phyloP scores from a whole-genome alignment of 1,139 yeast species.

The Saccharomycopsis hybrid region DNA sequence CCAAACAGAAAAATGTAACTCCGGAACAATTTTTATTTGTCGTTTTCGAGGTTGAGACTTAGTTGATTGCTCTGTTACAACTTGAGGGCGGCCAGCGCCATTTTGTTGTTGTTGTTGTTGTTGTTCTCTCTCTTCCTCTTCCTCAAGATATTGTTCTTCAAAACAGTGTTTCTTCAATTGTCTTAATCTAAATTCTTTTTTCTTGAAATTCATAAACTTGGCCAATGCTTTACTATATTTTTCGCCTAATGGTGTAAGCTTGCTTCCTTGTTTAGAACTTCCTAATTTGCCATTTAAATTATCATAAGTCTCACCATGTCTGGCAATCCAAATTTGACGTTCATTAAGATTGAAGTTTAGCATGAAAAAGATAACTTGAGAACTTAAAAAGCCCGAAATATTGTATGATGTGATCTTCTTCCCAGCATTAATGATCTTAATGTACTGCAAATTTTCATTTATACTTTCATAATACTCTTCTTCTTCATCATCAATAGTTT shows the following conservation, averaged over 20 bases:
- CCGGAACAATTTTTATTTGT: slow-evolving; percentile 13
- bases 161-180: slow-evolving; percentile 44
- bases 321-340: slow-evolving; percentile 90
- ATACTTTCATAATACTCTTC: slow-evolving; percentile 41
- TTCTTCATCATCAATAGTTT: slow-evolving; percentile 78
- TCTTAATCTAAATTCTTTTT: slow-evolving; percentile 58
- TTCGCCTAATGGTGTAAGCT: slow-evolving; percentile 69
- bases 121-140: slow-evolving; percentile 19
- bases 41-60: slow-evolving; percentile 1
- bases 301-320: slow-evolving; percentile 90
- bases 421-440: slow-evolving; percentile 95
- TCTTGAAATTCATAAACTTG: slow-evolving; percentile 66
- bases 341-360: slow-evolving; percentile 85
- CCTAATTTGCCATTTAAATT: slow-evolving; percentile 83
- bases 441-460: slow-evolving; percentile 62
- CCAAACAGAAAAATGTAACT: slow-evolving; percentile 69
- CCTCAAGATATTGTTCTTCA: slow-evolving; percentile 21
- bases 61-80: slow-evolving; percentile 20
- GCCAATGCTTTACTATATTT: slow-evolving; percentile 68
- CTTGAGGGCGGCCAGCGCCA: too few species aligned
- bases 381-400: slow-evolving; percentile 86
- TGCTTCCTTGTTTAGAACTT: slow-evolving; percentile 58
- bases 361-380: slow-evolving; percentile 86
- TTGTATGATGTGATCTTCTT: slow-evolving; percentile 88
- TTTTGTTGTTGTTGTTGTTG: neutral